Evolutionary conservation across 768 basidiomycete species (phyloP).

Genomic region (Mycena metata): DNA sequence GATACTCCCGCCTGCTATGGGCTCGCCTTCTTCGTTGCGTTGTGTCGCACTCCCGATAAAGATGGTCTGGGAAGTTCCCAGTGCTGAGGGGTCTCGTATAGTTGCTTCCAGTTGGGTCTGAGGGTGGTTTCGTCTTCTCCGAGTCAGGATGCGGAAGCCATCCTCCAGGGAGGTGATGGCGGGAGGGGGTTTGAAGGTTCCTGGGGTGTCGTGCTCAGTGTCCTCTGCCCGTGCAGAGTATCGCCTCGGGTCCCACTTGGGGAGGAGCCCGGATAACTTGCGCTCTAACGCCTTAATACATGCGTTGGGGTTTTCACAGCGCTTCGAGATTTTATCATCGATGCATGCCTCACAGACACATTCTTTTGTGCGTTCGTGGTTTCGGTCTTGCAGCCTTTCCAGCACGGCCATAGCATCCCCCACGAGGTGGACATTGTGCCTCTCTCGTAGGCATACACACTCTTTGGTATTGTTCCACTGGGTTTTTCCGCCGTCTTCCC

Average conservation of each 20-base stretch:
- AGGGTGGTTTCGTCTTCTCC: too few species aligned
- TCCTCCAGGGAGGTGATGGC: too few species aligned
- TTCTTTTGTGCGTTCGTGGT: background rate
- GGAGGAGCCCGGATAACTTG: background rate
- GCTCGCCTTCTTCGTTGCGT: too few species aligned
- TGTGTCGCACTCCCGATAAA: too few species aligned
- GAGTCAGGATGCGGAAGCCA: too few species aligned
- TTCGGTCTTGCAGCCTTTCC: background rate
- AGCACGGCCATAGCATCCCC: background rate
- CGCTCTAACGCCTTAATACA: background rate
- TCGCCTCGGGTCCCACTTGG: conserved; percentile 2
- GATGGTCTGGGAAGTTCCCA: too few species aligned
- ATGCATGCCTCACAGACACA: background rate
- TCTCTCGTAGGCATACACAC: background rate
- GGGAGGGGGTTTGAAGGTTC: too few species aligned
- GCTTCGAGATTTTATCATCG: background rate
- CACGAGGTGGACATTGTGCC: background rate
- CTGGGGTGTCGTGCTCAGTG: too few species aligned
- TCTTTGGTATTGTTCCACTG: background rate
- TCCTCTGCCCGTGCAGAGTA: too few species aligned
- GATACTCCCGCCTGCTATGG: too few species aligned
- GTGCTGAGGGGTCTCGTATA: too few species aligned
- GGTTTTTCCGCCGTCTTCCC: background rate
- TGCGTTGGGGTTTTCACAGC: background rate
- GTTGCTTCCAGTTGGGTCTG: too few species aligned